These are phyloP conservation scores for Kodamaea lidongshanica DNA, from an alignment of 805 yeast species.

Conservation along the genomic window DNA sequence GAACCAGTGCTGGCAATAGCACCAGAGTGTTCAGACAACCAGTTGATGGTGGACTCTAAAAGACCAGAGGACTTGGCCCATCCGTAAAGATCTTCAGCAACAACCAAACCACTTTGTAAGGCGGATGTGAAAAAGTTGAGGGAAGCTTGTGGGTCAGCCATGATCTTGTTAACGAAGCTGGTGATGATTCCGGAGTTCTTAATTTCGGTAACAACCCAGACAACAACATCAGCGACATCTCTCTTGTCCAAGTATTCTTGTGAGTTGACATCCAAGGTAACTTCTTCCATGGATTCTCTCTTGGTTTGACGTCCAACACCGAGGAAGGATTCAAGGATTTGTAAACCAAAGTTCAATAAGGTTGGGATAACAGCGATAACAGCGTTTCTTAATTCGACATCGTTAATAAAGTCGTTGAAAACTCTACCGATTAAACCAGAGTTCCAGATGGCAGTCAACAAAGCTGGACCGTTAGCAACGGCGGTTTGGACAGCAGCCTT, in stretches of 20 bases:
- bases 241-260: constrained; percentile 31
- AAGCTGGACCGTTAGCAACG: constrained; percentile 35
- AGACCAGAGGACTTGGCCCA: constrained; percentile 37
- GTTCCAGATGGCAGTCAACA: constrained; percentile 35
- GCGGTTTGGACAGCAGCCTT: constrained; percentile 29
- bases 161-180: constrained; percentile 26
- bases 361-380: constrained; percentile 29
- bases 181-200: constrained; percentile 31
- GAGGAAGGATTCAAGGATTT: constrained; percentile 17
- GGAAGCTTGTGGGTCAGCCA: constrained; percentile 32
- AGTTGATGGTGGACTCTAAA: constrained; percentile 21
- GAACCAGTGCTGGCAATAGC: constrained; percentile 19
- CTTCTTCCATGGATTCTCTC: constrained; percentile 2
- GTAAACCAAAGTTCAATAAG: constrained; percentile 26
- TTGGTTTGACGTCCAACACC: constrained; percentile 10
- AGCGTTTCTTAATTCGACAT: constrained; percentile 28
- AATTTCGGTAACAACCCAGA: constrained; percentile 23
- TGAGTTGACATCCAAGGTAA: constrained; percentile 8
- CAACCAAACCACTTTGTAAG: constrained; percentile 27
- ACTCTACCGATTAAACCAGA: constrained; percentile 34
- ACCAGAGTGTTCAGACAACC: constrained; percentile 26
- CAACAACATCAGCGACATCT: constrained; percentile 26
- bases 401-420: constrained; percentile 27
- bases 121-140: constrained; percentile 28
- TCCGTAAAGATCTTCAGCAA: constrained; percentile 27